Base-by-base conservation (phyloP, 768 basidiomycete genomes). In the Lactarius deliciosus region DNA sequence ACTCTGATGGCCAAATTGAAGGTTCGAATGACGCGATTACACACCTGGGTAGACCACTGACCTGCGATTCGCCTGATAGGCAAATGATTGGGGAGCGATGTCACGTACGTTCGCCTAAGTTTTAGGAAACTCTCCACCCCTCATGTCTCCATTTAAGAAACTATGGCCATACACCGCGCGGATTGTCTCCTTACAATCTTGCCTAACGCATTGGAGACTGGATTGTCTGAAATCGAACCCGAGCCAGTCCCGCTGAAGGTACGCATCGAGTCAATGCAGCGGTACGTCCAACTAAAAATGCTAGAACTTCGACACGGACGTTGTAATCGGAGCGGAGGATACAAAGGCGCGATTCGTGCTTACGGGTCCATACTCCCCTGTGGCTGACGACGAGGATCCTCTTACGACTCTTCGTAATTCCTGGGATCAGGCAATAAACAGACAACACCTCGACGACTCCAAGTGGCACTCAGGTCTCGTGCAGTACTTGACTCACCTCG, bases 1-100 rank as follows among this genome's bases (percentile, higher is more conserved):
- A 85, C 85, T 0, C 68, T 88, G 45, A 88, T 88, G 86, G 86
- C 86, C 5, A 88, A 88, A 61, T 71, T 88, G 47, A 87, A 88
- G 80, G 86, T 84, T 45, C n/a, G 64, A 41, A 36, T 15, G 7
- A 32, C 1, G 28, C 20, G 45, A 57, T 3, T 3, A 13, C 4
- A 2, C 2, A 30, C 15, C 57, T 6, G 7, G 2, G 43, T 60
- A 28, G 85, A 20, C 10, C 45, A 47, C 45, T 47, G n/a, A 47
- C 45, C 3, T 9, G 38, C 38, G 38, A 15, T 38, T 0, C 0
- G 13, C 34, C 36, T 0, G 38, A 38, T 38, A 38, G 38, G 80
- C 84, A 2, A 86, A 86, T 41, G 87, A 88, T 66, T 88, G 87
- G 86, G 84, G 85, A 15, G 79, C 86, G 0, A 75, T 87, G 59